Conservation (phyloP, 2,329 filamentous ascomycete species). For the Fusarium hainanense region DNA sequence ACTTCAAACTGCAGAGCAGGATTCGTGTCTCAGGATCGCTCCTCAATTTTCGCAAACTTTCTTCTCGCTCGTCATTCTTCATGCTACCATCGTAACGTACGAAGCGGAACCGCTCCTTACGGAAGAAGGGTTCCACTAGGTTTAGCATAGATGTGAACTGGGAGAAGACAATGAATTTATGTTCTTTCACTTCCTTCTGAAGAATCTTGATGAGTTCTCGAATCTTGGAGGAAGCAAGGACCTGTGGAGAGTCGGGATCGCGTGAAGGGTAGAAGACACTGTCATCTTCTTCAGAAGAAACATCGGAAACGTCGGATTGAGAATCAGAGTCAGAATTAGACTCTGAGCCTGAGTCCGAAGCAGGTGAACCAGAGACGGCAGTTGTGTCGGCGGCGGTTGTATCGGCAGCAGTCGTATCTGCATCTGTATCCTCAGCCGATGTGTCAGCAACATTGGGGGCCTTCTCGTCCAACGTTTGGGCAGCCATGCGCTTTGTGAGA, state of each 20-base stretch:
- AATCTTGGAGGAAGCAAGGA: conserved; percentile 88
- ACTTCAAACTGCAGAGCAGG: conserved; percentile 92
- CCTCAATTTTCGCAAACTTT: conserved; percentile 80
- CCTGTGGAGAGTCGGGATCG: conserved; percentile 50
- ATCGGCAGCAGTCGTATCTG: conserved; percentile 25
- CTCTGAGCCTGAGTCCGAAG: conserved; percentile 23
- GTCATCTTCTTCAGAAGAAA: conserved; percentile 53
- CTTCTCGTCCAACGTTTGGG: conserved; percentile 51
- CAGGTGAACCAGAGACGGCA: conserved; percentile 26
- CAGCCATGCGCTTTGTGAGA: conserved; percentile 53
- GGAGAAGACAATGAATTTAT: conserved; percentile 99
- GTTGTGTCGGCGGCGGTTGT: conserved; percentile 30
- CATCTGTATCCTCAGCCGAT: conserved; percentile 20
- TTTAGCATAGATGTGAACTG: conserved; percentile 99
- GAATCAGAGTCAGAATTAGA: conserved; percentile 45
- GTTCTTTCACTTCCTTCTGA: conserved; percentile 77
- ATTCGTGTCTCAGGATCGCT: conserved; percentile 81
- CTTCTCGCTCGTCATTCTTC: conserved; percentile 92
- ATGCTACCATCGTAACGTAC: conserved; percentile 95
- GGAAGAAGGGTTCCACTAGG: conserved; percentile 91
- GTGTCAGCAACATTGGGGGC: conserved; percentile 30
- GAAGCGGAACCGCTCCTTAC: conserved; percentile 77
- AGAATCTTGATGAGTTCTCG: conserved; percentile 85
- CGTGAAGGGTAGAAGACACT: conserved; percentile 44
- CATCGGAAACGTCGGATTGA: conserved; percentile 31